Evolutionary conservation across 2,329 filamentous ascomycete genomes (phyloP).

Genomic region (Podosphaera aphanis): DNA sequence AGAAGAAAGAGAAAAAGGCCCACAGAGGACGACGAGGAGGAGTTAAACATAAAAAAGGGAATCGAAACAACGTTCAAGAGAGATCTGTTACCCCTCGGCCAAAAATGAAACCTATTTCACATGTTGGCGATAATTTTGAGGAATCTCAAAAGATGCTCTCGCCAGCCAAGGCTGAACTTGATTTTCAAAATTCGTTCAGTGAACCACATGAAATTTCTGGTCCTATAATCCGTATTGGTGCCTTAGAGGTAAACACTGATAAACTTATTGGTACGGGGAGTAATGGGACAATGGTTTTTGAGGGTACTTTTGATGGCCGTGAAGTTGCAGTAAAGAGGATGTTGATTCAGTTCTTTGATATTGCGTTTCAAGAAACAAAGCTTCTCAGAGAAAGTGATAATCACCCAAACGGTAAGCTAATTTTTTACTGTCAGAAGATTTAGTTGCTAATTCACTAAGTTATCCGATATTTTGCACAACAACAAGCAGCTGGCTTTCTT

Average conservation of each 20-base stretch:
- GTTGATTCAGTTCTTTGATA: slow-evolving; percentile 86
- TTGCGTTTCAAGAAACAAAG: slow-evolving; percentile 82
- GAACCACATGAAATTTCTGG: slow-evolving; percentile 36
- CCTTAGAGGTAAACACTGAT: slow-evolving; percentile 39
- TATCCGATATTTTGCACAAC: slow-evolving; percentile 86
- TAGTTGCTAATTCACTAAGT: slow-evolving; percentile 26
- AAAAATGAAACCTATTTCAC: slow-evolving; percentile 3
- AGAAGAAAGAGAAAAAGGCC: slow-evolving; percentile 30
- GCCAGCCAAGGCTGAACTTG: slow-evolving; percentile 31
- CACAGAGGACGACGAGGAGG: slow-evolving; percentile 52
- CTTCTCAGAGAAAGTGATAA: slow-evolving; percentile 82
- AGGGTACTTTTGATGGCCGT: slow-evolving; percentile 79
- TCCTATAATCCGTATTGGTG: slow-evolving; percentile 35
- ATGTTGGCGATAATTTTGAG: not conserved
- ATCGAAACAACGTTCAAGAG: slow-evolving; percentile 22
- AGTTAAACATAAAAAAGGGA: slow-evolving; percentile 35
- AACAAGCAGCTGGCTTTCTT: slow-evolving; percentile 68
- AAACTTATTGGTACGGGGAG: slow-evolving; percentile 55
- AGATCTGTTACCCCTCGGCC: not conserved
- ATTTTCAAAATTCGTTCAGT: slow-evolving; percentile 32
- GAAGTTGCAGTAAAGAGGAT: slow-evolving; percentile 92
- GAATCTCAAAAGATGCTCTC: slow-evolving; percentile 24
- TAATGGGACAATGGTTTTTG: slow-evolving; percentile 90
- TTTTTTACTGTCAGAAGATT: not conserved
- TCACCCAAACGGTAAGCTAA: slow-evolving; percentile 49